Evolutionary conservation across 257 asterid species (phyloP), one percentile per base, ranked within the genome.

Genomic region (Solanum ossicruentum): DNA sequence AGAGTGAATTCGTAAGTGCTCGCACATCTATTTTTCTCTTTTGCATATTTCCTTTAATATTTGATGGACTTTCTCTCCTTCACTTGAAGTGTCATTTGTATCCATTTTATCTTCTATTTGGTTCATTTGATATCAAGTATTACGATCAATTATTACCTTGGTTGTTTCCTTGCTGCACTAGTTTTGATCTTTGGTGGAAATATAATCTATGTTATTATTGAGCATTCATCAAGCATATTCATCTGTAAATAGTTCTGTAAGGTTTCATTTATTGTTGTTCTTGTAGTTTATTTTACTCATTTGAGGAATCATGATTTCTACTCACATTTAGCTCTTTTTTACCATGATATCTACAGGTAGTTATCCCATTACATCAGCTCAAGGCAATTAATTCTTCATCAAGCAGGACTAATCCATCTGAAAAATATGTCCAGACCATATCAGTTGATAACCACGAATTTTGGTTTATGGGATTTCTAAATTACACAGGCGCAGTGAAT

Each of bases 401-500:
- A 49, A 93, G 98, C 89, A 92, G 95, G 88, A 84, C 91, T 47
- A 97, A 95, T 83, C 39, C 93, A 69, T 91, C 98, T 15, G 98
- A 94, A 86, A 97, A 95, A 86, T 97, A 92, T 81, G 85, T 97
- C 87, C 98, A 95, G 77, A 36, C 77, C 9, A 69, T 69, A 36
- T 69, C 77, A 36, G 49, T 69, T 26, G 99, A 95, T 86, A 92
- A 89, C 51, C 98, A 97, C 72, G 99, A 97, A 84, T 97, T 95
- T 89, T 97, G 99, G 98, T 93, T 89, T 87, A 92, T 95, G 98
- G 99, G 99, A 54, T 97, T 97, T 52, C 87, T 97, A 82, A 89
- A 94, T 69, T 97, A 97, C 65, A 89, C 79, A 6, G 91, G 95
- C 20, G 98, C 99, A 23, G 97, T 92, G 21, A 92, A 92, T 84